Evolutionary conservation across 2,329 filamentous ascomycete species (phyloP).

Genomic region (Epichloe sp.): DNA sequence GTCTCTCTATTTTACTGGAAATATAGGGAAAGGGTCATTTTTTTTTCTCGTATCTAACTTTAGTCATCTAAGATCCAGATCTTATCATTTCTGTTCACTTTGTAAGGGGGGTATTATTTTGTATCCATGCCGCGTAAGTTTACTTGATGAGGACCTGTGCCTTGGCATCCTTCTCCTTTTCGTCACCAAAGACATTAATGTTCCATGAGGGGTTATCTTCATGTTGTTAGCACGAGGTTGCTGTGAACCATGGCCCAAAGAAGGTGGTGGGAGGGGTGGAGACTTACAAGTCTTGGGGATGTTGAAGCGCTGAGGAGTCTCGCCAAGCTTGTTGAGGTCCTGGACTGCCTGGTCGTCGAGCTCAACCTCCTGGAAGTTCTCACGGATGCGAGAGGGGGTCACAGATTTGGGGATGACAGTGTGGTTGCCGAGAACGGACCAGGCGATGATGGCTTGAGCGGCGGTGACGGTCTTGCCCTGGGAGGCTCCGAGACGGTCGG

Average conservation of each 20-base stretch:
- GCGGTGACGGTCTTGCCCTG: slow-evolving; percentile 26
- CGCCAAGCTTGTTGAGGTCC: slow-evolving; percentile 48
- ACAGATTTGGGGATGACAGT: slow-evolving; percentile 67
- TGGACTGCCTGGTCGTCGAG: slow-evolving; percentile 44
- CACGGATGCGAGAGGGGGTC: slow-evolving; percentile 51
- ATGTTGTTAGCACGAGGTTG: slow-evolving; percentile 4
- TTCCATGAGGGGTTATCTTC: slow-evolving; percentile 40
- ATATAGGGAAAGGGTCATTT: no score
- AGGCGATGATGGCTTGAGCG: slow-evolving; percentile 40
- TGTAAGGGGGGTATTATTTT: neutral
- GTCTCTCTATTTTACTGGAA: no score
- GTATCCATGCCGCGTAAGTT: neutral
- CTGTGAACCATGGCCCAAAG: neutral
- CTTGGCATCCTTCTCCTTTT: slow-evolving; percentile 34
- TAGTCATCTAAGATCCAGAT: neutral
- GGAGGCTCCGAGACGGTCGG: slow-evolving; percentile 27
- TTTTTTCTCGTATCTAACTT: neutral
- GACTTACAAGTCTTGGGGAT: slow-evolving; percentile 28
- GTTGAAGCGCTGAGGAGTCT: slow-evolving; percentile 33
- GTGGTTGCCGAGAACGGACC: slow-evolving; percentile 46
- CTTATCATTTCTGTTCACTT: neutral
- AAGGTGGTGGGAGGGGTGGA: no score
- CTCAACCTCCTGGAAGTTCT: slow-evolving; percentile 57
- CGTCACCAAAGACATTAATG: slow-evolving; percentile 42
- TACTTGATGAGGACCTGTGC: slow-evolving; percentile 31